Conservation (phyloP, 2,329 filamentous ascomycete species). For the Cryphonectria japonica region DNA sequence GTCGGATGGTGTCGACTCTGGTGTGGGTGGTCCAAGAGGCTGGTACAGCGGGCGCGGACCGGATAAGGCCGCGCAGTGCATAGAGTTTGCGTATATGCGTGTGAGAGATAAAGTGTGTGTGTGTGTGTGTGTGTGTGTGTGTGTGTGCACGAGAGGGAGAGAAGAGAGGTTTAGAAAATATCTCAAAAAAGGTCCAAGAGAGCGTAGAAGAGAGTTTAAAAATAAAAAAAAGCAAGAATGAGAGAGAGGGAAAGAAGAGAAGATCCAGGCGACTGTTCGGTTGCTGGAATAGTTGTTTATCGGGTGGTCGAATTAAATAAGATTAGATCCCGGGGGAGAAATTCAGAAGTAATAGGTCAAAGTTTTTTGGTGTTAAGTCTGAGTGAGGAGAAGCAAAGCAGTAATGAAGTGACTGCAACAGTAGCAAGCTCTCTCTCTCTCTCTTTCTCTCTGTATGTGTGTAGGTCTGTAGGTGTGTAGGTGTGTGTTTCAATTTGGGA, state of each 20-base stretch:
- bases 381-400: constrained; percentile 3
- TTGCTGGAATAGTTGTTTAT: constrained; percentile 2
- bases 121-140: too few relatives aligned
- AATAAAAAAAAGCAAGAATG: not conserved
- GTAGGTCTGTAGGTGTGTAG: too few relatives aligned
- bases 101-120: too few relatives aligned
- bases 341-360: not conserved
- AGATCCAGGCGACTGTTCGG: not conserved
- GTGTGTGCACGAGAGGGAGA: too few relatives aligned
- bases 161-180: not conserved
- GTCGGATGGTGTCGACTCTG: constrained; percentile 23
- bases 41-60: constrained; percentile 11
- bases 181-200: not conserved
- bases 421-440: not conserved
- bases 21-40: constrained; percentile 11
- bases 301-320: constrained; percentile 13
- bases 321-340: constrained; percentile 5
- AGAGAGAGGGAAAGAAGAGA: not conserved
- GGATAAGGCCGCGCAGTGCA: constrained; percentile 17
- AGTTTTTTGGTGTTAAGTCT: not conserved
- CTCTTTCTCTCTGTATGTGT: not conserved
- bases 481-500: not conserved
- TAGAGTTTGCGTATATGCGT: constrained; percentile 5
- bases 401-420: not conserved
- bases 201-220: not conserved